Conservation (phyloP, 257 asterid species). For the Jasminum sambac region DNA sequence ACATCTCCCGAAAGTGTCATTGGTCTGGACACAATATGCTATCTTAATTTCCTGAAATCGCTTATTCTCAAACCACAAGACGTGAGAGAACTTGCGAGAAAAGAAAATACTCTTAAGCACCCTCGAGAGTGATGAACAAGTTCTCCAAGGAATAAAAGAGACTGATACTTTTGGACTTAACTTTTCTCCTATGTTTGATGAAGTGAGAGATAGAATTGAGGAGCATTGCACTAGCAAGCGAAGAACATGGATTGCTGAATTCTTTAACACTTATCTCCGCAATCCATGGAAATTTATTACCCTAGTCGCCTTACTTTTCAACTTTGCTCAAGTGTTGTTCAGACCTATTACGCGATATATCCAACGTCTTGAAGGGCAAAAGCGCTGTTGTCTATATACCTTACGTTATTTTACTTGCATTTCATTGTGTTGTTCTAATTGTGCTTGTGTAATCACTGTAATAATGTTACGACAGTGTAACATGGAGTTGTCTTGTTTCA, state of each 20-base stretch:
- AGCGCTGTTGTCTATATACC: too few relatives aligned
- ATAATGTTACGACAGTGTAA: too few relatives aligned
- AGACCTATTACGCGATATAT: constrained; percentile 13
- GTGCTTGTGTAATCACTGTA: too few relatives aligned
- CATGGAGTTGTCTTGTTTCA: too few relatives aligned
- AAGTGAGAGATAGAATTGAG: too few relatives aligned
- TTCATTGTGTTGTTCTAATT: too few relatives aligned
- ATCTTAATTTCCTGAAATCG: constrained; percentile 38
- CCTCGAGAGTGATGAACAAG: constrained; percentile 35
- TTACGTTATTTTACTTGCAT: too few relatives aligned
- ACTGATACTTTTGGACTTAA: background rate
- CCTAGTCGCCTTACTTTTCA: constrained; percentile 10
- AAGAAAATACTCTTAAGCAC: constrained; percentile 22
- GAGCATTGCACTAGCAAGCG: background rate
- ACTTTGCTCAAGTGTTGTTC: constrained; percentile 6
- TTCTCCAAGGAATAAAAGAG: constrained; percentile 10
- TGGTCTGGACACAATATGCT: constrained; percentile 11
- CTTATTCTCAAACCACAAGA: constrained; percentile 26
- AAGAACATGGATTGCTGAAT: background rate
- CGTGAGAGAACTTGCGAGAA: constrained; percentile 37
- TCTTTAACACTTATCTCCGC: constrained; percentile 7
- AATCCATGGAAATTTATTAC: constrained; percentile 25
- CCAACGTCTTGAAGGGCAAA: too few relatives aligned
- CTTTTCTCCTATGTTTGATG: background rate
- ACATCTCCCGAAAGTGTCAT: background rate